Conservation (phyloP, 768 basidiomycete species). For the Mycena filopes region DNA sequence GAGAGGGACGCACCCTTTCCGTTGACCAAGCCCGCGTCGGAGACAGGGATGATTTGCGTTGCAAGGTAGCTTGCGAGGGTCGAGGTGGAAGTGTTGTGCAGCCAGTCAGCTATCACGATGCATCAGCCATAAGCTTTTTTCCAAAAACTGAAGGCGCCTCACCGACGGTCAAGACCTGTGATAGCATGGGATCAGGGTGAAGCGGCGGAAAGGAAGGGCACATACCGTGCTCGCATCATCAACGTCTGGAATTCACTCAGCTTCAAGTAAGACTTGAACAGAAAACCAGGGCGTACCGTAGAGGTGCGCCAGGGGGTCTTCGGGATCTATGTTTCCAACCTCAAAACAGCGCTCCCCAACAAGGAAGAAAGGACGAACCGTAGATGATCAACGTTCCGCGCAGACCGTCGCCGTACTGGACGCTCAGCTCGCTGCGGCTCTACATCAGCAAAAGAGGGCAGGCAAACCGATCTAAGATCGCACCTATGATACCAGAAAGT, state of each 20-base stretch:
- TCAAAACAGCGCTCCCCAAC: not conserved
- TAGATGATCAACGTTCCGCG: conserved; percentile 37
- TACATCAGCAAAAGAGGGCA: not conserved
- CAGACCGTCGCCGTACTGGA: conserved; percentile 53
- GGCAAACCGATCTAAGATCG: not conserved
- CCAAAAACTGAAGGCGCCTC: not conserved
- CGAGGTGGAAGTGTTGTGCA: conserved; percentile 19
- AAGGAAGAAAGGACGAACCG: not conserved
- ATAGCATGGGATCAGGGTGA: not conserved
- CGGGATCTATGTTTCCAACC: conserved; percentile 16
- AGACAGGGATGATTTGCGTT: conserved; percentile 21
- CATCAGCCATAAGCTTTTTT: too few species aligned
- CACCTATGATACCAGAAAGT: conserved; percentile 47
- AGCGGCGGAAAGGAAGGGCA: not conserved
- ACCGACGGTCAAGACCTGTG: conserved; percentile 15
- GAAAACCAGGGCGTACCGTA: conserved; percentile 12
- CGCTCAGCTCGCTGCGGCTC: conserved; percentile 44
- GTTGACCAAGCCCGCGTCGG: conserved; percentile 23
- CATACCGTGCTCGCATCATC: conserved; percentile 43
- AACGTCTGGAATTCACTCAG: conserved; percentile 16
- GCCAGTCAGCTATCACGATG: conserved; percentile 49
- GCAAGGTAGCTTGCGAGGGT: conserved; percentile 8
- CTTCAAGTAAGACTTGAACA: not conserved
- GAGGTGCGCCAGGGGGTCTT: conserved; percentile 18
- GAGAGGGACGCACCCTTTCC: conserved; percentile 5